Evolutionary conservation across 2,329 filamentous ascomycete genomes (phyloP).

Genomic region (Diaporthe longicolla): DNA sequence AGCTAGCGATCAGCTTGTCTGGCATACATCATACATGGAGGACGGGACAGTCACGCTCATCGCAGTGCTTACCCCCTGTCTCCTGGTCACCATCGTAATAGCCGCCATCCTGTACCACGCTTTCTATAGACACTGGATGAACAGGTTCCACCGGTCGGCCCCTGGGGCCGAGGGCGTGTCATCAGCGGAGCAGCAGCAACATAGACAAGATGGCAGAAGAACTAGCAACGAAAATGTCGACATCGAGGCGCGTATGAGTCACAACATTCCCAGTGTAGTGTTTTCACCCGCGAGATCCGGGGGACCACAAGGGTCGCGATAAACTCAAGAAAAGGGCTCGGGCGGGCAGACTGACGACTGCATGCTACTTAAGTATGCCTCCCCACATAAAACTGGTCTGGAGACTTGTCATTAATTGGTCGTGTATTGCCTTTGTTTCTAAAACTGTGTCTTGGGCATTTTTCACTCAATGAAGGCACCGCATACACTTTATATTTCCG

Average conservation of each 20-base stretch:
- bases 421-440: too few species aligned
- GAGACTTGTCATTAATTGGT: too few species aligned
- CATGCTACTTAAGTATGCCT: too few species aligned
- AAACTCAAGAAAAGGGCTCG: too few species aligned
- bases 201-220: neutral
- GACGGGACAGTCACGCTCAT: neutral
- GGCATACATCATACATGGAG: neutral
- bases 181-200: neutral
- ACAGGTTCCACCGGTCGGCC: neutral
- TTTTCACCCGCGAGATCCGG: neutral
- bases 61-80: neutral
- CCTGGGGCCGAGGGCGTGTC: too few species aligned
- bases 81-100: neutral
- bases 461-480: too few species aligned
- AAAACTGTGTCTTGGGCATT: too few species aligned
- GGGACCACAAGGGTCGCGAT: too few species aligned
- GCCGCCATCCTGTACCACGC: neutral
- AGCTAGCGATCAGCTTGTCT: too few species aligned
- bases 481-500: too few species aligned
- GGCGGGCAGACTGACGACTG: too few species aligned
- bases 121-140: neutral
- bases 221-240: neutral
- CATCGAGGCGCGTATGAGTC: neutral
- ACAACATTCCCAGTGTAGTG: neutral
- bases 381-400: too few species aligned